Evolutionary conservation across 495 filamentous ascomycete species (phyloP).

Genomic region (Xylaria venustula): DNA sequence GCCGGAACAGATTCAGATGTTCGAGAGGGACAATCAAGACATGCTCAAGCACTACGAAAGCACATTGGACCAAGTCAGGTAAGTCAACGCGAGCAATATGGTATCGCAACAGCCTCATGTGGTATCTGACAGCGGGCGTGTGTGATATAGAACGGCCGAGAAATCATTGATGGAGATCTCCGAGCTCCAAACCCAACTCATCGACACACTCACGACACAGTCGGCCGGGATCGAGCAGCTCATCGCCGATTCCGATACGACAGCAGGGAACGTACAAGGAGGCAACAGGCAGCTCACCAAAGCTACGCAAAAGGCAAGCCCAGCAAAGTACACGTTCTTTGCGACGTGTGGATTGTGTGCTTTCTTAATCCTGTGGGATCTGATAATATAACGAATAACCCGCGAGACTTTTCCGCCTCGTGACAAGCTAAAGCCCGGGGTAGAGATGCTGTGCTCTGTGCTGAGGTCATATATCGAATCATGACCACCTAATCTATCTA

Average conservation of each 20-base stretch:
- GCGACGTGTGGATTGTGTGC: constrained; percentile 77
- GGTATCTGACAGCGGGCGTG: background rate
- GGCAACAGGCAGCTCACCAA: constrained; percentile 91
- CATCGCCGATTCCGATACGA: constrained; percentile 77
- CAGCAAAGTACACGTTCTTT: constrained; percentile 86
- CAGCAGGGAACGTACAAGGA: constrained; percentile 78
- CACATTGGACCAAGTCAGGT: constrained; percentile 89
- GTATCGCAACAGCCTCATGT: background rate
- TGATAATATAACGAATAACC: constrained; percentile 62
- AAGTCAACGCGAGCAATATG: constrained; percentile 31
- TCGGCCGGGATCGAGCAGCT: constrained; percentile 84
- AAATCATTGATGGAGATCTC: constrained; percentile 89
- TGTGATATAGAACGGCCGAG: constrained; percentile 78
- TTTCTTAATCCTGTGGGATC: constrained; percentile 88
- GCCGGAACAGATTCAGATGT: constrained; percentile 84
- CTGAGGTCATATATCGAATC: background rate
- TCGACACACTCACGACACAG: constrained; percentile 78
- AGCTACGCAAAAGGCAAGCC: constrained; percentile 75
- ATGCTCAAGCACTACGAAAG: constrained; percentile 92
- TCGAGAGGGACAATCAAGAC: constrained; percentile 88
- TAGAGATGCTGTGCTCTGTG: background rate
- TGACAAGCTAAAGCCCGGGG: background rate
- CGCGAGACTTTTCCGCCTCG: background rate
- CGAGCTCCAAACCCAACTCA: constrained; percentile 84
- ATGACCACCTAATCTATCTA: no score